Percentiles rank a stretch among this genome's conserved stretches.
These are phyloP conservation scores for Cystobasidium ongulense DNA, from an alignment of 768 basidiomycete species.

Conservation along the genomic window DNA sequence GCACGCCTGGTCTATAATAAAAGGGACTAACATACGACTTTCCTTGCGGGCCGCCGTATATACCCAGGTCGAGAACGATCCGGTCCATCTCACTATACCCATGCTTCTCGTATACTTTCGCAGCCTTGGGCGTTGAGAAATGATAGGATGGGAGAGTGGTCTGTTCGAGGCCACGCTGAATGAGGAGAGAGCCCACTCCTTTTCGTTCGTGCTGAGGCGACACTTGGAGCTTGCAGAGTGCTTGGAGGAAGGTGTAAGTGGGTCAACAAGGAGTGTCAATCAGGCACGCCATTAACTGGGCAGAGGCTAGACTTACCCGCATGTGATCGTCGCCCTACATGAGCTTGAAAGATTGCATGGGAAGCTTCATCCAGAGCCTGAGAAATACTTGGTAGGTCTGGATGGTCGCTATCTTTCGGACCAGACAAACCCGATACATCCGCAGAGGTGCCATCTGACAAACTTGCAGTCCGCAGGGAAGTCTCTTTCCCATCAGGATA, in stretches of 20 bases:
- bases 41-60: not conserved
- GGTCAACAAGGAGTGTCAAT: not conserved
- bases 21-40: not conserved
- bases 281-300: not conserved
- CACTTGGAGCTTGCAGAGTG: not conserved
- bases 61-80: not conserved
- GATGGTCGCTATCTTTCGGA: not conserved
- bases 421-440: not conserved
- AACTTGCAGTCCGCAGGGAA: not conserved
- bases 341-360: not conserved
- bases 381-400: not conserved
- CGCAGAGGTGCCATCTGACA: not conserved
- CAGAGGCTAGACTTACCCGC: not conserved
- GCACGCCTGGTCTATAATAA: not conserved
- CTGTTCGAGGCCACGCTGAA: not conserved
- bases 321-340: not conserved
- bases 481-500: not conserved
- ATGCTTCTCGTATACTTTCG: not conserved
- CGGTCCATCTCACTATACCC: not conserved
- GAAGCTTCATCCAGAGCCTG: not conserved
- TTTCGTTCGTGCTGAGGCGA: not conserved
- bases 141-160: not conserved
- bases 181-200: not conserved
- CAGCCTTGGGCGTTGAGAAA: not conserved
- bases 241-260: not conserved